These are phyloP conservation scores for Verbena officinalis DNA, from an alignment of 257 asterid species.

Conservation along the genomic window DNA sequence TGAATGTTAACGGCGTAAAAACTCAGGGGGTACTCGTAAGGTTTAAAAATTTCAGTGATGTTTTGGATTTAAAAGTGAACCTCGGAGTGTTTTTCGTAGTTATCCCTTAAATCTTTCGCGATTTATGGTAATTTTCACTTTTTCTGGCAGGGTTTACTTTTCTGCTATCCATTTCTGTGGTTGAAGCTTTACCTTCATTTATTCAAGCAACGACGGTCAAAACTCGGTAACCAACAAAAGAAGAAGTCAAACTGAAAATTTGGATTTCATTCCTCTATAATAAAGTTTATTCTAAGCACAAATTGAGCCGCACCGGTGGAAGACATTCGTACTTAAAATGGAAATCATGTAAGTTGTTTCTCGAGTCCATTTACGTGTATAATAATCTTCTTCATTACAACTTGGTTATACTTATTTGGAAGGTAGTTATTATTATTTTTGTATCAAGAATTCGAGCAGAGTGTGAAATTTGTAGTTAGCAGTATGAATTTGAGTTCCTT, in stretches of 20 bases:
- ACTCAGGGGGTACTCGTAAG: too few relatives aligned
- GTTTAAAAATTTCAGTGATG: too few relatives aligned
- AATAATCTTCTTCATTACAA: not conserved
- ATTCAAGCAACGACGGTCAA: constrained; percentile 82
- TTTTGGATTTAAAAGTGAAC: too few relatives aligned
- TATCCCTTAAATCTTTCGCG: too few relatives aligned
- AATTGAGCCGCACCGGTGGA: not conserved
- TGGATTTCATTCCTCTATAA: constrained; percentile 24
- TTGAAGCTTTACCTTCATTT: constrained; percentile 88
- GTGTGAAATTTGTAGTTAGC: too few relatives aligned
- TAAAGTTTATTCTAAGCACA: not conserved
- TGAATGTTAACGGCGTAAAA: too few relatives aligned
- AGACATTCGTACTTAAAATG: not conserved
- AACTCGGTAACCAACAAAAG: constrained; percentile 65
- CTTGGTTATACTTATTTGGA: not conserved
- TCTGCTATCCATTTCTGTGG: constrained; percentile 84
- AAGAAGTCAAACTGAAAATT: constrained; percentile 52
- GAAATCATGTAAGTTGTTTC: not conserved
- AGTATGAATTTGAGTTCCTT: too few relatives aligned
- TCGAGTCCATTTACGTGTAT: not conserved
- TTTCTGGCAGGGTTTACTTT: constrained; percentile 65
- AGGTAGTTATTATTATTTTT: too few relatives aligned
- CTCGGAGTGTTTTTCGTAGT: too few relatives aligned
- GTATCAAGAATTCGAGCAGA: not conserved
- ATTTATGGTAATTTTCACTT: too few relatives aligned